Evolutionary conservation across 768 basidiomycete species (phyloP), one percentile per base, ranked within the genome.

Genomic region (Suillus brevipes): DNA sequence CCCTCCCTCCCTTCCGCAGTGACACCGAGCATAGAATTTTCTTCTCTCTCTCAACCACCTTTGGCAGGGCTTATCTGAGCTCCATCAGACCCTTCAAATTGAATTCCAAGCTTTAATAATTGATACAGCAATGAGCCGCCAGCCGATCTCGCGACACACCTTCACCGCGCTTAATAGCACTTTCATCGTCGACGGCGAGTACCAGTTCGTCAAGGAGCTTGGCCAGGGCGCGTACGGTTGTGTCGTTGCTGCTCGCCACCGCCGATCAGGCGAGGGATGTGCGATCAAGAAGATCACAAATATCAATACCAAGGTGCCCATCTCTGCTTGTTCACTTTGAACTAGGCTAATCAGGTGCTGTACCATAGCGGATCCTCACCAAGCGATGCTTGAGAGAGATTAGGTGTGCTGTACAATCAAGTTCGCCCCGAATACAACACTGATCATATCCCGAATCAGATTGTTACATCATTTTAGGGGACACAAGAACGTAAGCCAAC

Each of bases 221-320:
- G 95, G 95, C 37, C 94, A 96, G 77, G 95, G 96, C 69, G 95
- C 95, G 25, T 97, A 97, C 75, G 94, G 95, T 49, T 95, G 91
- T 73, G 94, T 95, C 68, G 90, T 95, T 64, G 85, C 91, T 34
- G 95, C 96, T 0, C 87, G 87, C 69, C 92, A 95, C 78, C 88
- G 87, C 67, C 78, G 88, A 70, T 89, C 92, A 2, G 92, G 92
- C 28, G 93, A 95, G 73, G 91, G 91, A 12, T 94, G 94, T 69
- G 94, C 94, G 70, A 95, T 97, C 80, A 97, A 97, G 84, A 96
- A 96, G 83, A 95, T 95, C 74, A 92, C 93, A 65, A 94, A 94
- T 73, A 95, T 95, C 77, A 93, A 94, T 75, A 93, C 91, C 61
- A 94, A 94, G 85, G 91, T 86, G 64, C 60, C 81, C 66, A 12